These are phyloP conservation scores for Cruciata laevipes DNA, from an alignment of 257 asterid genomes.

Conservation along the genomic window DNA sequence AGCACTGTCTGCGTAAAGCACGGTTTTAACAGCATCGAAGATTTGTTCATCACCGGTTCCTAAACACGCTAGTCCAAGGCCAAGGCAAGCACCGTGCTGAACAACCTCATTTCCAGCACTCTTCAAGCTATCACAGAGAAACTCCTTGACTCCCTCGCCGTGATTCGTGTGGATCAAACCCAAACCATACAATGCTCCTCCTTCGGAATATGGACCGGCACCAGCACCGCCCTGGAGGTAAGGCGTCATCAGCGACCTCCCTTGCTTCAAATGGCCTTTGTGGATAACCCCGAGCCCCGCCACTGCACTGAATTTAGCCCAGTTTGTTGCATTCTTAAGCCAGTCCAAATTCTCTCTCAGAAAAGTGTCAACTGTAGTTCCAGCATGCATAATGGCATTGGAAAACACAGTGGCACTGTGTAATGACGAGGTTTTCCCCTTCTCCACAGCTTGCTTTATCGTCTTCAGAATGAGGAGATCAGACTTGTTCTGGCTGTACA, in stretches of 20 bases:
- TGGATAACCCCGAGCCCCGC: slow-evolving; percentile 98
- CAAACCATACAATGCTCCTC: slow-evolving; percentile 94
- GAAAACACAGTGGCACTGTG: slow-evolving; percentile 97
- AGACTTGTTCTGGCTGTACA: slow-evolving; percentile 94
- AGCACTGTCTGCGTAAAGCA: slow-evolving; percentile 91
- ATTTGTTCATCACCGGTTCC: slow-evolving; percentile 94
- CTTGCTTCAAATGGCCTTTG: slow-evolving; percentile 92
- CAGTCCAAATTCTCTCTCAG: slow-evolving; percentile 96
- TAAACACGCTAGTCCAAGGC: slow-evolving; percentile 94
- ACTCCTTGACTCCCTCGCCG: slow-evolving; percentile 92
- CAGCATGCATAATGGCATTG: slow-evolving; percentile 99
- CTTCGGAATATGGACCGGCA: slow-evolving; percentile 96
- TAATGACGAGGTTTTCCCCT: slow-evolving; percentile 76
- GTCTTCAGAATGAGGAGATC: slow-evolving; percentile 96
- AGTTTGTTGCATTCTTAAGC: slow-evolving; percentile 94
- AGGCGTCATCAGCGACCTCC: slow-evolving; percentile 97
- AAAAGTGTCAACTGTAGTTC: slow-evolving; percentile 95
- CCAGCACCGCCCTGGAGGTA: slow-evolving; percentile 97
- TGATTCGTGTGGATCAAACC: slow-evolving; percentile 98
- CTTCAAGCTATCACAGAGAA: slow-evolving; percentile 86
- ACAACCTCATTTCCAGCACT: slow-evolving; percentile 90
- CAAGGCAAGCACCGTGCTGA: slow-evolving; percentile 99
- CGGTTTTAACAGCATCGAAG: slow-evolving; percentile 75
- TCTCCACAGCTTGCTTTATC: slow-evolving; percentile 94
- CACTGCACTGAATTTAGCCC: slow-evolving; percentile 99